Conservation (phyloP, 352 stramenopile species). For the Albugo laibachii region DNA sequence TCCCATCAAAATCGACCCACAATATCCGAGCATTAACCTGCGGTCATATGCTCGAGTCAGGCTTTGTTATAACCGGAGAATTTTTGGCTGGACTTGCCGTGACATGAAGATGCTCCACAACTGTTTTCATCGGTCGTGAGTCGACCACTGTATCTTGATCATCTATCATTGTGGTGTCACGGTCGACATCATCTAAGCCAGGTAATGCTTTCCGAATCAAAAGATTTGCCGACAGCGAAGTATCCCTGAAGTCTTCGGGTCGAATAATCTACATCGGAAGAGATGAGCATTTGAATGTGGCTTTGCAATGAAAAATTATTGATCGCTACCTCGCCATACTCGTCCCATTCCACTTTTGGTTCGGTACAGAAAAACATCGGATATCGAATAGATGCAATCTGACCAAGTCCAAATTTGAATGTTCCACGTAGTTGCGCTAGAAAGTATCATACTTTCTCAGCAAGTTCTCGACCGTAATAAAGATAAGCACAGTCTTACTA, state of each 20-base stretch:
- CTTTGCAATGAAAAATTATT: not conserved
- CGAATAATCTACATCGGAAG: slow-evolving; percentile 37
- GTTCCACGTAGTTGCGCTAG: slow-evolving; percentile 61
- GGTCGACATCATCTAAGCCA: slow-evolving; percentile 10
- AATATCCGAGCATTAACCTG: slow-evolving; percentile 58
- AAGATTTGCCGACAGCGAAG: slow-evolving; percentile 28
- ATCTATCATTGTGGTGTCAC: slow-evolving; percentile 52
- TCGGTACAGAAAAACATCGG: slow-evolving; percentile 80
- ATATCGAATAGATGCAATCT: slow-evolving; percentile 67
- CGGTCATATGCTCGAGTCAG: no score
- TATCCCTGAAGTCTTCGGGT: slow-evolving; percentile 68
- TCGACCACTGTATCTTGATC: slow-evolving; percentile 26
- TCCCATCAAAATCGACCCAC: slow-evolving; percentile 68
- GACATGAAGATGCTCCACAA: slow-evolving; percentile 45
- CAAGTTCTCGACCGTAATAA: not conserved
- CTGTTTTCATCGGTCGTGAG: slow-evolving; percentile 58
- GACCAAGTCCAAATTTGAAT: slow-evolving; percentile 70
- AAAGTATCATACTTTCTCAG: not conserved
- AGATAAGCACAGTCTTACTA: slow-evolving; percentile 25
- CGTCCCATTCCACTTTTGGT: slow-evolving; percentile 75
- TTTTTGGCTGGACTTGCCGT: slow-evolving; percentile 14
- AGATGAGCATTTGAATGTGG: not conserved
- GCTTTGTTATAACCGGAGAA: no score
- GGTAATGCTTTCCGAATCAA: no score
- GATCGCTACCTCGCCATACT: slow-evolving; percentile 56